phyloP scores from a whole-genome alignment of 2,329 filamentous ascomycete species.

The Xylaria sp. region DNA sequence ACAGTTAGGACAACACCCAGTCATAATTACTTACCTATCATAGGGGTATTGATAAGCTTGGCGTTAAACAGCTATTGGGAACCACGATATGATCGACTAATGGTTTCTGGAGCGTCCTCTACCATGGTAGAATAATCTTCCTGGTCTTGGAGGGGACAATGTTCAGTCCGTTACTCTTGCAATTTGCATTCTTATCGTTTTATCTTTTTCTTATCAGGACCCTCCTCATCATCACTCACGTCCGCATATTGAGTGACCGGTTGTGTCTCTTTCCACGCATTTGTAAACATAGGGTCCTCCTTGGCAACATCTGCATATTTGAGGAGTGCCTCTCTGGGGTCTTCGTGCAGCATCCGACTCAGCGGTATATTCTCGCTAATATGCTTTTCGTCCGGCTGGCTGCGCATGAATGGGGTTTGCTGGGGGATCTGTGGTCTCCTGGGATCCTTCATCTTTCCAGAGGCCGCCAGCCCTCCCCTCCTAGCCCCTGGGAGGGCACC shows the following conservation, averaged over 20 bases:
- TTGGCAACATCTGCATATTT: constrained; percentile 95
- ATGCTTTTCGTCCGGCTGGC: constrained; percentile 87
- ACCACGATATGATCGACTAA: not conserved
- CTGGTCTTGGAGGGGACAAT: not conserved
- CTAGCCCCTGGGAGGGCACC: constrained; percentile 68
- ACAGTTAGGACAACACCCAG: not conserved
- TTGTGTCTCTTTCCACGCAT: constrained; percentile 91
- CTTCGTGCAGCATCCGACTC: constrained; percentile 93
- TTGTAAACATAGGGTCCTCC: constrained; percentile 93
- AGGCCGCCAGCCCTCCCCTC: constrained; percentile 77
- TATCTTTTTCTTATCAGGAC: constrained; percentile 72
- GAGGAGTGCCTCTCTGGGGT: constrained; percentile 90
- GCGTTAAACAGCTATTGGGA: not conserved
- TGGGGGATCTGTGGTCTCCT: constrained; percentile 84
- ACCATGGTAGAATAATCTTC: not conserved
- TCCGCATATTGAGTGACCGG: constrained; percentile 92
- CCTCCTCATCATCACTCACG: constrained; percentile 83
- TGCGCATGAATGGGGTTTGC: constrained; percentile 90
- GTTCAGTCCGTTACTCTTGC: constrained; percentile 8
- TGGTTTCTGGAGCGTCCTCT: not conserved
- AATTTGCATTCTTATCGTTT: constrained; percentile 57
- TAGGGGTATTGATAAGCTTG: not conserved
- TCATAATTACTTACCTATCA: constrained; percentile 7
- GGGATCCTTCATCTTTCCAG: constrained; percentile 80
- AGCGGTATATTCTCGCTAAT: constrained; percentile 89